These are phyloP conservation scores for Wakefieldia striispora DNA, from an alignment of 768 basidiomycete species.

Conservation along the genomic window DNA sequence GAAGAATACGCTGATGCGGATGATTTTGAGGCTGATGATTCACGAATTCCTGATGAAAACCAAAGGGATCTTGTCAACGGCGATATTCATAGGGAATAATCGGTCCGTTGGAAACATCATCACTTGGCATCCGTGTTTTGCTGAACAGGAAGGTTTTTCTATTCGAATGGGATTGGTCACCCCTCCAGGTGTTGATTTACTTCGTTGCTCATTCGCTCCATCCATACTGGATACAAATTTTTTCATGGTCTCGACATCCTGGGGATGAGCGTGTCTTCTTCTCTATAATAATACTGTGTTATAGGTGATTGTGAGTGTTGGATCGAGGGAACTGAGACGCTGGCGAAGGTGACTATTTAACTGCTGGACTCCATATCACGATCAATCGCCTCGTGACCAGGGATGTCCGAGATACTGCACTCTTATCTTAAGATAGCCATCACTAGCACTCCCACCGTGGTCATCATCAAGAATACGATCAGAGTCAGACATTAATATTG, in stretches of 20 bases:
- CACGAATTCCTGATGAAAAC: background rate
- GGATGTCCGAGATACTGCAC: too few relatives aligned
- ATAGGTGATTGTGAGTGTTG: too few relatives aligned
- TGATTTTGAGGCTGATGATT: background rate
- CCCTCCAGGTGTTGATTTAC: background rate
- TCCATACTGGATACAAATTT: background rate
- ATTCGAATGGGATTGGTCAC: background rate
- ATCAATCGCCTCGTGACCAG: too few relatives aligned
- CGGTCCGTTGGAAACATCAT: background rate
- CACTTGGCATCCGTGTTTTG: too few relatives aligned
- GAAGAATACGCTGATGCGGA: slow-evolving; percentile 17
- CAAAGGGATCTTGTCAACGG: slow-evolving; percentile 19
- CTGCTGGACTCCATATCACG: too few relatives aligned
- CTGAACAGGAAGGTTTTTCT: too few relatives aligned
- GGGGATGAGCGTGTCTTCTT: background rate
- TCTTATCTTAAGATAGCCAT: too few relatives aligned
- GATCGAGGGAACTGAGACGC: too few relatives aligned
- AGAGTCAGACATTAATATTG: too few relatives aligned
- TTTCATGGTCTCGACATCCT: background rate
- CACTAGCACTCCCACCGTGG: too few relatives aligned
- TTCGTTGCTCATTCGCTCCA: background rate
- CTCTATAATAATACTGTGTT: background rate
- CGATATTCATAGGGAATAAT: slow-evolving; percentile 12
- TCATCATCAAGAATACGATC: too few relatives aligned
- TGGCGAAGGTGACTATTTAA: too few relatives aligned